Base-by-base conservation (phyloP, 2,329 filamentous ascomycete species). In the Neofusicoccum umdonicola region DNA sequence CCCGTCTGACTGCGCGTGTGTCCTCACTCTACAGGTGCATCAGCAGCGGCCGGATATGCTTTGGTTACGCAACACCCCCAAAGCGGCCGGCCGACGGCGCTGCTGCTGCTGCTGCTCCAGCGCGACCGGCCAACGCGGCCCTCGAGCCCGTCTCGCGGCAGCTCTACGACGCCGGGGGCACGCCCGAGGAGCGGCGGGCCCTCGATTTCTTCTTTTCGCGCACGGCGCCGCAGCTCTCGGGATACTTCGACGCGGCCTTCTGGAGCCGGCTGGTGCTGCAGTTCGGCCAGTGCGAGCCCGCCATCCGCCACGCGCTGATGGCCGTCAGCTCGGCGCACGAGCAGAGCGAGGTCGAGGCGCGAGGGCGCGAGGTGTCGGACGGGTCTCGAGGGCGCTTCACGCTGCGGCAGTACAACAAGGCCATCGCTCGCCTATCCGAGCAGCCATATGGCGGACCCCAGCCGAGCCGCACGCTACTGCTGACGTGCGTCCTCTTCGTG, bases 141-240 rank as follows among this genome's bases (percentile, higher is more conserved):
- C 63, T 66, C 17, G 62, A 58, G 39, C 50, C 64, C 56, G 34
- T 57, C n/a, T 31, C 54, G 22, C 54, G 39, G 22, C 54, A 58
- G 22, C 54, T 58, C 54, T 44, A 31, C 17, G 54, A 45, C n/a
- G 15, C 39, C 12, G 22, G 19, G 7, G 54, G 17, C 13, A 68
- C 62, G 35, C 62, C 69, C 12, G 66, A 66, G 17, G 73, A 71
- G 27, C 31, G 45, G 17, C 54, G 63, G 13, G 56, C 45, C 45
- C 63, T 74, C 37, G 70, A 73, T 13, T 83, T 80, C 76, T 84
- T 84, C 70, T 74, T 74, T 15, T 69, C 69, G 39, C 76, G 76
- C 19, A 81, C 77, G 4, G 70, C 69, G 0, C 67, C 69, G 3
- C 80, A 67, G 51, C 70, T 82, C 3, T 72, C 78, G 0, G 78